Base-by-base conservation (phyloP, 495 filamentous ascomycete genomes). In the Penicillium cataractarum region DNA sequence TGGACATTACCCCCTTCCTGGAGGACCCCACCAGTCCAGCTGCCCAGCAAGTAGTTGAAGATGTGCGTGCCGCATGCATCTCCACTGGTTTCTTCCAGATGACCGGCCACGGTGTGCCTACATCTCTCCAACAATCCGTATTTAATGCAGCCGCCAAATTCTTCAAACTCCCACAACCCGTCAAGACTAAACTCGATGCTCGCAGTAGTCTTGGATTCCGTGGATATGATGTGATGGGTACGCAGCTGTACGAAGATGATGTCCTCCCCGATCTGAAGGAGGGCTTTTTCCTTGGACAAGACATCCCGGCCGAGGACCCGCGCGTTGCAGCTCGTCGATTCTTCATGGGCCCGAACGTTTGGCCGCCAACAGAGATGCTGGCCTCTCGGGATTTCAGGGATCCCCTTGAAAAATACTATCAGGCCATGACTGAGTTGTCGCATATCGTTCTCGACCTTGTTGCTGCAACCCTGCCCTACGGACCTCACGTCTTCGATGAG, bases 11-110 rank as follows among this genome's bases (percentile, higher is more conserved):
- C 2, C 70, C 70, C 9, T 77, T 70, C 55, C 65, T 77, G 5
- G 55, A 61, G 7, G 71, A 77, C 57, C 70, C 72, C 7, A 51
- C 52, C 13, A 69, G 65, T n/a, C 15, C 62, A 42, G 71, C 40
- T 4, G 62, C 71, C 12, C 32, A 66, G 29, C 33, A 56, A 17
- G 56, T 76, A 33, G 64, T 75, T 40, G 50, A 63, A 8, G 58
- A 55, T 12, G 57, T 75, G 12, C 66, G 70, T 13, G 22, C 61
- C 2, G 75, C 74, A 49, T 76, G 75, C 58, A 33, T 57, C n/a
- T 63, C 71, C 0, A 74, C 66, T 1, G 76, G 76, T 19, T 78
- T 79, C 63, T 79, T 79, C 64, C 72, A 76, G 50, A 65, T 79
- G 53, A 65, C 49, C 21, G 68, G 67, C 50, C 75, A 78, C 55